These are phyloP conservation scores for Aspergillus neotritici DNA, from an alignment of 2,329 filamentous ascomycete species.

Conservation along the genomic window DNA sequence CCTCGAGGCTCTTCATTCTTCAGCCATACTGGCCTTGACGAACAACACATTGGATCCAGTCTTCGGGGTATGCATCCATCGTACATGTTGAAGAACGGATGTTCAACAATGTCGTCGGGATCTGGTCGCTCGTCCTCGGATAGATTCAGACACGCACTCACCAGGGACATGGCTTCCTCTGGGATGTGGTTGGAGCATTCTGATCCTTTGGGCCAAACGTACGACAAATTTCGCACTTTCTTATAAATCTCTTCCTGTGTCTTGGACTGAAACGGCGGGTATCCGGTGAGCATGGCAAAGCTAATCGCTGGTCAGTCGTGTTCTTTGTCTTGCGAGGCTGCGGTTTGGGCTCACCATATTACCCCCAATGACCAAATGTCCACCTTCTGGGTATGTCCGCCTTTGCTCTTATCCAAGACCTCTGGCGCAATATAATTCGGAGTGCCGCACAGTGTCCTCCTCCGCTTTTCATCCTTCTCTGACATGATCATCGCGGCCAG, in stretches of 20 bases:
- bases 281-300: slow-evolving; percentile 94
- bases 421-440: slow-evolving; percentile 98
- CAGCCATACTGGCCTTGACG: slow-evolving; percentile 40
- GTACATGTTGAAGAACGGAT: slow-evolving; percentile 48
- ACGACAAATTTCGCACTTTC: slow-evolving; percentile 44
- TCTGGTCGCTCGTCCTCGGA: slow-evolving; percentile 45
- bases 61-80: slow-evolving; percentile 43
- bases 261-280: slow-evolving; percentile 87
- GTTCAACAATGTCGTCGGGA: slow-evolving; percentile 47
- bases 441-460: slow-evolving; percentile 92
- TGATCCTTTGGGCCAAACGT: slow-evolving; percentile 45
- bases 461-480: slow-evolving; percentile 76
- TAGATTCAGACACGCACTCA: slow-evolving; percentile 44
- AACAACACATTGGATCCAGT: slow-evolving; percentile 36
- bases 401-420: slow-evolving; percentile 87
- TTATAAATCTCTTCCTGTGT: slow-evolving; percentile 49
- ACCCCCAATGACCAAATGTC: slow-evolving; percentile 98
- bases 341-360: slow-evolving; percentile 66
- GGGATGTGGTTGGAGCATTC: slow-evolving; percentile 43
- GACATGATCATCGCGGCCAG: slow-evolving; percentile 87
- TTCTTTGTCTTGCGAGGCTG: neutral
- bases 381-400: slow-evolving; percentile 95
- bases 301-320: slow-evolving; percentile 40
- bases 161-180: slow-evolving; percentile 45
- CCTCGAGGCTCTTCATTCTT: slow-evolving; percentile 41